Percentiles rank a stretch among this genome's conserved stretches.
phyloP scores from a whole-genome alignment of 2,329 filamentous ascomycete genomes.

The Domatiomyces globalis region DNA sequence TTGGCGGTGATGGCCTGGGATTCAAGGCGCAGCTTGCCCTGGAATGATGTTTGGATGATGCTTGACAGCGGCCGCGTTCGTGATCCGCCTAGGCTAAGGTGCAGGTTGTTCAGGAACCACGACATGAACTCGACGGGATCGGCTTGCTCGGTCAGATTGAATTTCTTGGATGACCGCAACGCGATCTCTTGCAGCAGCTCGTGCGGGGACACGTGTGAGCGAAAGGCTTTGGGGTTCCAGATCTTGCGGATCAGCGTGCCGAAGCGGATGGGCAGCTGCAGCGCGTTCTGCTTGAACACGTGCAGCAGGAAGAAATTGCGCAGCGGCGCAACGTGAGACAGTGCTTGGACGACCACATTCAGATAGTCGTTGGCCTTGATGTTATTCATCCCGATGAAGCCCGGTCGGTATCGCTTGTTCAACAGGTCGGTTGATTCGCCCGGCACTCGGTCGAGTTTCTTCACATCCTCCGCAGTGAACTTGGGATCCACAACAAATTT shows the following conservation, averaged over 20 bases:
- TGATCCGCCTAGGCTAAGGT: slow-evolving; percentile 78
- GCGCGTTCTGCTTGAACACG: slow-evolving; percentile 44
- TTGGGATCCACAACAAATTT: slow-evolving; percentile 92
- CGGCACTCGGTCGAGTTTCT: slow-evolving; percentile 55
- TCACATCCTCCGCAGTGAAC: slow-evolving; percentile 67
- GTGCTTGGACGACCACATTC: slow-evolving; percentile 82
- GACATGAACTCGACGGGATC: slow-evolving; percentile 93
- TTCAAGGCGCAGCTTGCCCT: slow-evolving; percentile 81
- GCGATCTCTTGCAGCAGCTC: slow-evolving; percentile 93
- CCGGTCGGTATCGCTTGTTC: slow-evolving; percentile 72
- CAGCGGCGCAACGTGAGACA: slow-evolving; percentile 77
- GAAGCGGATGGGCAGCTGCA: slow-evolving; percentile 77
- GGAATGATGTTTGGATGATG: slow-evolving; percentile 84
- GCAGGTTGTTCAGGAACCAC: slow-evolving; percentile 95
- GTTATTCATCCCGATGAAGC: slow-evolving; percentile 98
- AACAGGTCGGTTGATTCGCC: slow-evolving; percentile 57
- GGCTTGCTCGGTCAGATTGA: slow-evolving; percentile 77
- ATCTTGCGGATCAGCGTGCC: slow-evolving; percentile 88
- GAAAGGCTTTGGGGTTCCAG: slow-evolving; percentile 95
- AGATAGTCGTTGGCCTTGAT: slow-evolving; percentile 99
- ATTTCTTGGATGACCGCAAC: slow-evolving; percentile 77
- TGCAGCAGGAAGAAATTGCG: slow-evolving; percentile 80
- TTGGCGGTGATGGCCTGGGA: slow-evolving; percentile 87
- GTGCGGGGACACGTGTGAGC: slow-evolving; percentile 90
- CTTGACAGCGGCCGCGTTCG: slow-evolving; percentile 62